Base-by-base conservation (phyloP, 2,329 filamentous ascomycete genomes). In the Trichoderma sp. region DNA sequence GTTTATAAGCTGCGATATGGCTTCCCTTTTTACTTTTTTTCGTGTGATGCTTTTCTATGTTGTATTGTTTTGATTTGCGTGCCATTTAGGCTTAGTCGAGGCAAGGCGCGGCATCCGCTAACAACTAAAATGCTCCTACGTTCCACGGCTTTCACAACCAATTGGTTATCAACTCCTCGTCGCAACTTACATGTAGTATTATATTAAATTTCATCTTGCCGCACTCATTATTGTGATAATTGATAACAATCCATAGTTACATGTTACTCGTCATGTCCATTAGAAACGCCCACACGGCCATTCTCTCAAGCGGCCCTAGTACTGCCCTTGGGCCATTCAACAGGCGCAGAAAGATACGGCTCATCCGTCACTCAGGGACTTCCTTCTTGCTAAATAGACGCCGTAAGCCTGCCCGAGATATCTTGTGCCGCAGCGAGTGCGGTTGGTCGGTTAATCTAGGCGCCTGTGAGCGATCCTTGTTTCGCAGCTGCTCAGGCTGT, bases 381-480 rank as follows among this genome's bases (percentile, higher is more conserved):
- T 68, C 63, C 10, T 63, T 69, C 39, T 68, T 69, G 24, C 68
- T 66, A 61, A 69, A 69, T 0, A 69, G 30, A 7, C 73, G 71
- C 11, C 73, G 72, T 43, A 74, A 39, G 14, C 70, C 70, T 16
- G 70, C 70, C 28, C 66, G 69, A 10, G 73, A 73, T 11, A 74
- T 67, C 70, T 71, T 72, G 66, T 70, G 71, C 37, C 71, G 70
- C 6, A 72, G 58, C 10, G 69, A 54, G 8, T 63, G 69, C 49
- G 66, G 70, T 26, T 58, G 66, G n/a, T 69, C 55, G 28, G 21
- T 30, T n/a, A 64, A 21, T 39, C 59, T 59, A 7, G 69, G 59
- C 2, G 14, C 39, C 10, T 34, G 37, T 14, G 32, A 39, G 13
- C 46, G 58, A 14, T 60, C 49, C 18, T 30, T 59, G 26, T 14